Conservation (phyloP, 345 rosid species). For the Combretum micranthum region DNA sequence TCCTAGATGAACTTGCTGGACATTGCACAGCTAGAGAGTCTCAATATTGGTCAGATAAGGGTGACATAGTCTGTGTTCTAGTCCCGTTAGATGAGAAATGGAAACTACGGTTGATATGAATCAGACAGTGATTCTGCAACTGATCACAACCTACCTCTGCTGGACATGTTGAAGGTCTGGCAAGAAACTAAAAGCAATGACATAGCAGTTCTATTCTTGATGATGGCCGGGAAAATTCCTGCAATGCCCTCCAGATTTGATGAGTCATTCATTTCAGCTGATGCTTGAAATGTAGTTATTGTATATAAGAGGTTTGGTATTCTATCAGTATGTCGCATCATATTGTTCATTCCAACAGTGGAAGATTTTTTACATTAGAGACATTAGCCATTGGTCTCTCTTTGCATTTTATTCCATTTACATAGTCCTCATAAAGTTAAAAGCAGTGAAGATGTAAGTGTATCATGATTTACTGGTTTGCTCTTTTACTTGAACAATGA, state of each 20-base stretch:
- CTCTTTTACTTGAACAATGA: too few species aligned
- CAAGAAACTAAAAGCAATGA: conserved; percentile 28
- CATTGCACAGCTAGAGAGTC: conserved; percentile 47
- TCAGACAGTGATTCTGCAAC: conserved; percentile 18
- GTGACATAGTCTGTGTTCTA: conserved; percentile 33
- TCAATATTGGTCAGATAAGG: conserved; percentile 42
- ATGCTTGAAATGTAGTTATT: conserved; percentile 23
- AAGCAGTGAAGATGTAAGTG: too few species aligned
- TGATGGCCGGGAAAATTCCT: conserved; percentile 34
- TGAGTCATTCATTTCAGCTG: conserved; percentile 29
- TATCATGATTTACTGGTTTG: too few species aligned
- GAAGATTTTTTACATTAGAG: too few species aligned
- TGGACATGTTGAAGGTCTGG: conserved; percentile 42
- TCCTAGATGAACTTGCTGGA: conserved; percentile 38
- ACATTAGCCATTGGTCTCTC: too few species aligned
- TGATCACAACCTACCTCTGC: conserved; percentile 23
- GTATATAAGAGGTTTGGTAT: background rate
- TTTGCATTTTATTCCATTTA: too few species aligned
- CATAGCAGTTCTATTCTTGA: conserved; percentile 6
- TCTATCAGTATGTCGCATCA: too few species aligned
- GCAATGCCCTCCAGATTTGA: conserved; percentile 34
- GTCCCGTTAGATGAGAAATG: conserved; percentile 36
- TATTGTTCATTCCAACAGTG: too few species aligned
- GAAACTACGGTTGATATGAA: conserved; percentile 24
- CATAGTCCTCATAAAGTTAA: too few species aligned